These are phyloP conservation scores for Saccharomyces hybrid DNA, from an alignment of 1,139 yeast species.

Conservation along the genomic window DNA sequence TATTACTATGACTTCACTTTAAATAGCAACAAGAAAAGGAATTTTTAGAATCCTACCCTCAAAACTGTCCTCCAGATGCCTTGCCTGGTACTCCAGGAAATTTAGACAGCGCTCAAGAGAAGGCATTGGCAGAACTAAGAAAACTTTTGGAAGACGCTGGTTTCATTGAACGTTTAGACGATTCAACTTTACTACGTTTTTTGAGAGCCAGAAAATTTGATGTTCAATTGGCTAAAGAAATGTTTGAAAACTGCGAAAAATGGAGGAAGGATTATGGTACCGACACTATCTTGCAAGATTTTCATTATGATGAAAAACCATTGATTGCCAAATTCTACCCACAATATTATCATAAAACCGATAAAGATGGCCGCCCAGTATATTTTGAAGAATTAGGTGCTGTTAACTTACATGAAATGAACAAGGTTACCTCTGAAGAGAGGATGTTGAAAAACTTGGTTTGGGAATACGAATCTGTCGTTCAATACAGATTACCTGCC, in stretches of 20 bases:
- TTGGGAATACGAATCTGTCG: constrained; percentile 95
- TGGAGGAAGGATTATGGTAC: constrained; percentile 89
- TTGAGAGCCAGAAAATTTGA: constrained; percentile 95
- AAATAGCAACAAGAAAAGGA: constrained; percentile 18
- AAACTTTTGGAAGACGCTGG: constrained; percentile 55
- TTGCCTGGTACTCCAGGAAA: constrained; percentile 79
- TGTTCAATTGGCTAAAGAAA: constrained; percentile 63
- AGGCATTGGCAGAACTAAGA: constrained; percentile 51
- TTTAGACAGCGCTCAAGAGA: constrained; percentile 61
- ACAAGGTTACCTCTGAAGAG: constrained; percentile 88
- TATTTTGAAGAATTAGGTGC: constrained; percentile 90
- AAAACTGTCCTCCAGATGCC: constrained; percentile 54
- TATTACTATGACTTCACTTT: neutral
- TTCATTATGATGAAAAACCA: constrained; percentile 85
- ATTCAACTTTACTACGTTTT: constrained; percentile 79
- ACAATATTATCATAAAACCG: constrained; percentile 95
- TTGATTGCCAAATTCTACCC: constrained; percentile 86
- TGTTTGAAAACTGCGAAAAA: constrained; percentile 81
- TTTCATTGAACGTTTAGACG: constrained; percentile 70
- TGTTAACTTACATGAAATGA: constrained; percentile 84
- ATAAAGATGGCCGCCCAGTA: constrained; percentile 93
- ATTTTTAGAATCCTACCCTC: constrained; percentile 53
- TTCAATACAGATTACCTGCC: constrained; percentile 80
- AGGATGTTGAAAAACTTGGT: constrained; percentile 93
- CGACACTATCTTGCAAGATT: constrained; percentile 77